Conservation (phyloP, 2,329 filamentous ascomycete species). For the Tolypocladium sp. region DNA sequence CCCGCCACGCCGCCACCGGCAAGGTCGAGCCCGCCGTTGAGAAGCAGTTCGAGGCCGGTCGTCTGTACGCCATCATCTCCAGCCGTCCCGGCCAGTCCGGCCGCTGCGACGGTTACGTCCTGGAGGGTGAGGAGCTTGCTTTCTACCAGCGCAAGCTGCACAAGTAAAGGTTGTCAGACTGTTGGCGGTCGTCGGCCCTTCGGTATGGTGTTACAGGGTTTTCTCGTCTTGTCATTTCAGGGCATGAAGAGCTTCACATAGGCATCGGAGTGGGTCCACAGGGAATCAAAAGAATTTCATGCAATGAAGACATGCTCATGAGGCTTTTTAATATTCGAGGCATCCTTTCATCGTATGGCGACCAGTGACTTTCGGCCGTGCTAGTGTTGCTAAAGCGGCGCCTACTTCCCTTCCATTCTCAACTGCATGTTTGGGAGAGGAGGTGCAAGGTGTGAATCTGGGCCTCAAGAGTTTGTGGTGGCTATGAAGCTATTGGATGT, state of each 20-base stretch:
- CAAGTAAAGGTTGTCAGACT: constrained; percentile 59
- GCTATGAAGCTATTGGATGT: neutral
- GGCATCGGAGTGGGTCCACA: constrained; percentile 28
- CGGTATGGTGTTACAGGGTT: constrained; percentile 29
- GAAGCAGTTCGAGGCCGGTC: constrained; percentile 99
- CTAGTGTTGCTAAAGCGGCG: neutral
- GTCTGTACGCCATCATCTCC: constrained; percentile 86
- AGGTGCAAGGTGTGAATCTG: too few species aligned
- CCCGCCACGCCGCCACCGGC: constrained; percentile 69
- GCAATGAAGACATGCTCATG: constrained; percentile 14
- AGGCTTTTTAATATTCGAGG: neutral
- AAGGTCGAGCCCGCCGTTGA: constrained; percentile 91
- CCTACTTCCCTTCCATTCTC: neutral
- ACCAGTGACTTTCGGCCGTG: too few species aligned
- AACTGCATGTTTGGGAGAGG: neutral
- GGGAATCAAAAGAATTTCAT: constrained; percentile 26
- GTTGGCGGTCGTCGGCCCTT: constrained; percentile 13
- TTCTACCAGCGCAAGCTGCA: constrained; percentile 99
- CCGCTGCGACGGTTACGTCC: constrained; percentile 92
- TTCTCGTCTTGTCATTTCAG: constrained; percentile 24
- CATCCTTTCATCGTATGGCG: neutral
- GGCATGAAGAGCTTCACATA: constrained; percentile 26
- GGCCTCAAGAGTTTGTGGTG: neutral
- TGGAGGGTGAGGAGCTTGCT: constrained; percentile 98
- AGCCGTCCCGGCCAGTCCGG: constrained; percentile 95